Conservation (phyloP, 2,329 filamentous ascomycete genomes). For the Orbilia quercus region DNA sequence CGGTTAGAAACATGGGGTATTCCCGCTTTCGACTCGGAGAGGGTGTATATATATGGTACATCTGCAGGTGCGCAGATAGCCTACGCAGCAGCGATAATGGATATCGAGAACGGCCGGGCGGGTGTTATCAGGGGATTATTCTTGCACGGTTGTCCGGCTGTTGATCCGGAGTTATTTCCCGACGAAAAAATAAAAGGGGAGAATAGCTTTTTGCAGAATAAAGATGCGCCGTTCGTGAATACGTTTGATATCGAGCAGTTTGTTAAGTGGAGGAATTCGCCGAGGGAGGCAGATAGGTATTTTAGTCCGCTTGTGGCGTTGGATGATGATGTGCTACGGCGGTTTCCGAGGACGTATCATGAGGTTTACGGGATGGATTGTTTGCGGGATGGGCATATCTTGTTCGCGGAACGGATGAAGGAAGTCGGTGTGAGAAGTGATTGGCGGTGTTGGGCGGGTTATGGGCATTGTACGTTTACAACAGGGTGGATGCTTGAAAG, state of each 20-base stretch:
- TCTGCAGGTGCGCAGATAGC: slow-evolving; percentile 41
- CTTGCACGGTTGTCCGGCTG: slow-evolving; percentile 9
- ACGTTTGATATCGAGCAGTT: slow-evolving; percentile 6
- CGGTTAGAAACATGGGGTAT: slow-evolving; percentile 29
- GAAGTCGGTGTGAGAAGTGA: slow-evolving; percentile 21
- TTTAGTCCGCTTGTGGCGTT: slow-evolving; percentile 51
- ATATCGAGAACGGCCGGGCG: slow-evolving; percentile 23
- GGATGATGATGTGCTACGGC: slow-evolving; percentile 25
- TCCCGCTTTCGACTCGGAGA: slow-evolving; percentile 29
- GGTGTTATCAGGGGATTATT: slow-evolving; percentile 40
- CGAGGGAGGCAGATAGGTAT: slow-evolving; percentile 34
- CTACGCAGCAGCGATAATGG: slow-evolving; percentile 24
- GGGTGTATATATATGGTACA: slow-evolving; percentile 36
- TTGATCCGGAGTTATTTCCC: slow-evolving; percentile 39
- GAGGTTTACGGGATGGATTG: slow-evolving; percentile 49
- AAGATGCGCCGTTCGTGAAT: slow-evolving; percentile 40
- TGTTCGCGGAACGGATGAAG: slow-evolving; percentile 47
- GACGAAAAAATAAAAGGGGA: slow-evolving; percentile 23
- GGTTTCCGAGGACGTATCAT: slow-evolving; percentile 34
- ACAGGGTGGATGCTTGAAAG: slow-evolving; percentile 27
- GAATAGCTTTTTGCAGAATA: slow-evolving; percentile 38
- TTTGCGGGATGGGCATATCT: slow-evolving; percentile 45
- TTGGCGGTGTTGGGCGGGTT: slow-evolving; percentile 26
- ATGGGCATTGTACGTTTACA: slow-evolving; percentile 27
- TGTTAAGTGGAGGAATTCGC: slow-evolving; percentile 41